Base-by-base conservation (phyloP, 768 basidiomycete genomes). In the Dentipellis fragilis region DNA sequence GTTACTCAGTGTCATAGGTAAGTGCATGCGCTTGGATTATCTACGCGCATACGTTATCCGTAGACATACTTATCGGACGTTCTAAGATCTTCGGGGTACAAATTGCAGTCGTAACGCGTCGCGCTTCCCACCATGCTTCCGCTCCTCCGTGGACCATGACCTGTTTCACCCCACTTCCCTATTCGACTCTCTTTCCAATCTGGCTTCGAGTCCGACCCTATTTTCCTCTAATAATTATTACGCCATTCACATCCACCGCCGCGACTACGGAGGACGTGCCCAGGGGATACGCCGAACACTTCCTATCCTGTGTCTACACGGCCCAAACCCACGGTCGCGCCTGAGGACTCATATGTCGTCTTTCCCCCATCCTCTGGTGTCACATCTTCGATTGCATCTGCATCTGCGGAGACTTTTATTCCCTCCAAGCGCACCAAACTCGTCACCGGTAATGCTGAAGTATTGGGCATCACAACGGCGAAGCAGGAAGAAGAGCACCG, bases 81-180 rank as follows among this genome's bases (percentile, higher is more conserved):
- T 6, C 29, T 14, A 22, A 63, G 62, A 63, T 53, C 60, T 63
- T 21, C 60, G 60, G 12, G 57, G 55, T 29, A 63, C 61, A n/a
- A 29, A 52, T 9, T 63, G 59, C 49, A 51, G 45, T 16, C 54
- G 53, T 47, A 37, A 56, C 29, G 53, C 54, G 29, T 47, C 51
- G 34, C 39, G 36, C 22, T 46, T 60, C 11, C 59, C 60, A 8
- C 14, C 42, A n/a, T 49, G 51, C 9, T 60, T 60, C 51, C 34
- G 35, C 34, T 49, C 61, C 4, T 61, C 61, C 19, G 52, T 19
- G 1, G 59, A 62, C 4, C 51, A 50, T 21, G 39, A 48, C n/a
- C 42, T 62, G 34, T 62, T 48, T 38, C 37, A 62, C 54, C 61
- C 61, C 12, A 46, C 60, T 12, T 23, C 34, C 21, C 52, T 56